phyloP scores from a whole-genome alignment of 2,329 filamentous ascomycete genomes.

The Phialocephala sp. region DNA sequence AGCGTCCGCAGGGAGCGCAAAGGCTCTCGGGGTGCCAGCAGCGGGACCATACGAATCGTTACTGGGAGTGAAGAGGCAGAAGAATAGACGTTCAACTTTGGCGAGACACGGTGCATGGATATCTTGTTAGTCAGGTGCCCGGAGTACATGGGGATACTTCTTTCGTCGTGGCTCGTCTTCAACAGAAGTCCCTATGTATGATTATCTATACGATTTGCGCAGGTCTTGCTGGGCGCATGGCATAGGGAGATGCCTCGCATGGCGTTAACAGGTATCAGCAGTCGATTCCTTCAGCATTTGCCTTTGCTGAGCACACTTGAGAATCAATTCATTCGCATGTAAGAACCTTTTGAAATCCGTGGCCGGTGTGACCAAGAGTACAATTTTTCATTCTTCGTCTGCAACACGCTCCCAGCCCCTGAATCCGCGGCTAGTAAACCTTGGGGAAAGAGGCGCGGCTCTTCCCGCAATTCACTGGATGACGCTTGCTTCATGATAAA shows the following conservation, averaged over 20 bases:
- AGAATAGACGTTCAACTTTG: conserved; percentile 17
- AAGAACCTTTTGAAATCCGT: neutral
- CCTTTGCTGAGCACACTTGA: conserved; percentile 7
- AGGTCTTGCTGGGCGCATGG: conserved; percentile 21
- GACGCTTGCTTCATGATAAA: conserved; percentile 3
- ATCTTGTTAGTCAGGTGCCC: conserved; percentile 16
- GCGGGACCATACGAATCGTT: conserved; percentile 35
- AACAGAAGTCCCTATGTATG: conserved; percentile 38
- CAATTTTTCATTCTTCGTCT: too few relatives aligned
- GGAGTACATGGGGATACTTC: conserved; percentile 22
- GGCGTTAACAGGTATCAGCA: neutral
- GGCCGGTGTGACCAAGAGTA: neutral
- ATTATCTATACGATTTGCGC: conserved; percentile 33
- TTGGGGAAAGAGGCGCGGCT: neutral
- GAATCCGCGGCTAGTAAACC: neutral
- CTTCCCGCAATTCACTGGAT: neutral
- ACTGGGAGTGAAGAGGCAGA: conserved; percentile 24
- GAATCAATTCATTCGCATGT: conserved; percentile 10
- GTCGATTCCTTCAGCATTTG: neutral
- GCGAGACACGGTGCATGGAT: neutral
- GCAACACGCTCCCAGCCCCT: neutral
- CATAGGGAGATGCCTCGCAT: neutral
- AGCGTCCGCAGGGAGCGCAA: conserved; percentile 25
- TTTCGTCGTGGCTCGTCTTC: conserved; percentile 35
- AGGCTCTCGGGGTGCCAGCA: conserved; percentile 26